Conservation (phyloP, 225 moss, liverwort and hornwort genomes). For the Polytrichum formosum region DNA sequence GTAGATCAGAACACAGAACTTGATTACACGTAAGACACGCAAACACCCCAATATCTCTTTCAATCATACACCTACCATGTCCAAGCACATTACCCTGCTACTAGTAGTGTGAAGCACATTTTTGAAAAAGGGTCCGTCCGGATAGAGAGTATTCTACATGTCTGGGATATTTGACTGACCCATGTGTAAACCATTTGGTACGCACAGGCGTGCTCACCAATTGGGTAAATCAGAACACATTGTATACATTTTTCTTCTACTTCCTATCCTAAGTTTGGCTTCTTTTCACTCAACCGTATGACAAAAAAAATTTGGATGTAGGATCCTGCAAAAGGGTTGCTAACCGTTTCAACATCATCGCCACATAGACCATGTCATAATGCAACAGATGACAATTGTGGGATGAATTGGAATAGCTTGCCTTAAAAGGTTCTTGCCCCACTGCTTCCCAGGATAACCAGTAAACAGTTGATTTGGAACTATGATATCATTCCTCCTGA, state of each 20-base stretch:
- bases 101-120: too few relatives aligned
- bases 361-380: neutral
- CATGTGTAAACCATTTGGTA: conserved; percentile 4
- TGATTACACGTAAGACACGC: too few relatives aligned
- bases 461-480: neutral
- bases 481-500: neutral
- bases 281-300: neutral
- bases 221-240: neutral
- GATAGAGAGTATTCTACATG: conserved; percentile 27
- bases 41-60: too few relatives aligned
- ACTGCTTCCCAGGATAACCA: neutral
- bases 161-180: conserved; percentile 8
- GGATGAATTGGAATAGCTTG: neutral
- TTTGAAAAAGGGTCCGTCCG: too few relatives aligned
- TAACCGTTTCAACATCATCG: too few relatives aligned
- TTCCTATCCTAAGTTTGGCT: neutral
- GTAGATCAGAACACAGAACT: too few relatives aligned
- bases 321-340: neutral
- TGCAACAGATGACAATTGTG: neutral
- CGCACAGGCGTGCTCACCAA: conserved; percentile 6
- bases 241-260: neutral
- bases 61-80: too few relatives aligned
- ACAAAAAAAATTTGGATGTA: neutral
- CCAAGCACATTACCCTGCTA: too few relatives aligned
- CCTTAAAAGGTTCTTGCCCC: neutral